A percentile compares a stretch with the other conserved stretches of the same genome.
Conservation (phyloP, 257 asterid species). For the Solanum gracilifrons region DNA sequence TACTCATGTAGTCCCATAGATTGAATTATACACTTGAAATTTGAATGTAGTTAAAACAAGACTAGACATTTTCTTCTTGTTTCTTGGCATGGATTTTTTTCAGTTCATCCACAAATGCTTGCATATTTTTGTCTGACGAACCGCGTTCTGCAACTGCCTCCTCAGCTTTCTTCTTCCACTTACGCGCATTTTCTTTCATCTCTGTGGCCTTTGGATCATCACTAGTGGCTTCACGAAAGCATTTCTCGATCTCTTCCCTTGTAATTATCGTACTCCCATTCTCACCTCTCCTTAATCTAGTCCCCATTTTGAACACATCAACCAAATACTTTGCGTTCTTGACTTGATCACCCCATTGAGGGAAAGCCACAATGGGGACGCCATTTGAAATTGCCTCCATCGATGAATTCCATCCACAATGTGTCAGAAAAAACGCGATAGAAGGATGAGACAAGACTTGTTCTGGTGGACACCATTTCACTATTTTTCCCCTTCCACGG, state of each 20-base stretch:
- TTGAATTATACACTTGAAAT: too few species aligned
- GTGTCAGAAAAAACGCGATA: constrained; percentile 5
- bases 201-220: background rate
- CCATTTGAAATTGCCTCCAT: background rate
- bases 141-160: background rate
- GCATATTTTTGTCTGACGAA: background rate
- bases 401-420: constrained; percentile 5
- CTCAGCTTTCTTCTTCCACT: constrained; percentile 1
- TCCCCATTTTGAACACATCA: constrained; percentile 8
- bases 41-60: too few species aligned
- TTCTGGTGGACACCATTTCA: constrained; percentile 14
- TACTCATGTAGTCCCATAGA: too few species aligned
- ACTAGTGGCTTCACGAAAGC: background rate
- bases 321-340: constrained; percentile 7
- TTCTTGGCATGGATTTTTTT: background rate
- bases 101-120: background rate
- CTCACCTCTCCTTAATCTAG: background rate
- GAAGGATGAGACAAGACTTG: constrained; percentile 5
- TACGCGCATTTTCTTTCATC: background rate
- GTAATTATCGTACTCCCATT: background rate
- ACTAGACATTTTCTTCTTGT: background rate
- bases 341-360: constrained; percentile 2
- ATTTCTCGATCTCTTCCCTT: constrained; percentile 1
- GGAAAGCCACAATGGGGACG: background rate
- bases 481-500: background rate